Evolutionary conservation across 805 yeast species (phyloP).

Genomic region (Saturnispora mendoncae): DNA sequence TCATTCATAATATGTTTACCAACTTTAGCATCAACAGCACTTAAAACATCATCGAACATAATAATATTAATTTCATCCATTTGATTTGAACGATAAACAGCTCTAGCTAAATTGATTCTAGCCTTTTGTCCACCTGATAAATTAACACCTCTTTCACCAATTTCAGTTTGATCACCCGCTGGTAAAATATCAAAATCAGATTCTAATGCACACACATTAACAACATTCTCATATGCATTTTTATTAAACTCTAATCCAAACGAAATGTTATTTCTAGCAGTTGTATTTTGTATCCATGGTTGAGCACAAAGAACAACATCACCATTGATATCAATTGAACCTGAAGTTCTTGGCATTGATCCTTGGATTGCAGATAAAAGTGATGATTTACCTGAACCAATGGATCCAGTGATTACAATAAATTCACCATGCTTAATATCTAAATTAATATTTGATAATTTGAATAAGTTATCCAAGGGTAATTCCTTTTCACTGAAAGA

Average conservation of each 20-base stretch:
- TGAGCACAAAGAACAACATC: slow-evolving; percentile 34
- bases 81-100: slow-evolving; percentile 40
- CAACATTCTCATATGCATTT: slow-evolving; percentile 41
- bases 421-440: slow-evolving; percentile 55
- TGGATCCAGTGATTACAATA: slow-evolving; percentile 64
- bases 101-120: slow-evolving; percentile 68
- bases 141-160: slow-evolving; percentile 81
- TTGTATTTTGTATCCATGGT: slow-evolving; percentile 87
- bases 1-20: slow-evolving; percentile 69
- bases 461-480: slow-evolving; percentile 12
- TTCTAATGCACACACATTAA: slow-evolving; percentile 57
- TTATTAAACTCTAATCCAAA: slow-evolving; percentile 50
- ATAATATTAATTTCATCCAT: slow-evolving; percentile 52
- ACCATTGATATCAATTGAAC: slow-evolving; percentile 48
- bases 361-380: slow-evolving; percentile 64
- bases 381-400: slow-evolving; percentile 79
- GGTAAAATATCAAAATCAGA: slow-evolving; percentile 61
- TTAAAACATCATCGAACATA: slow-evolving; percentile 67
- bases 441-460: slow-evolving; percentile 45
- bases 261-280: slow-evolving; percentile 63
- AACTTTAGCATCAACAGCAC: slow-evolving; percentile 83
- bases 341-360: slow-evolving; percentile 46
- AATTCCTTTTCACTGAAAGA: background rate
- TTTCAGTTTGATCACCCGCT: slow-evolving; percentile 70
- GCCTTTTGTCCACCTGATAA: slow-evolving; percentile 87